Conservation (phyloP, 805 yeast species). For the Grigorovia jiainica region DNA sequence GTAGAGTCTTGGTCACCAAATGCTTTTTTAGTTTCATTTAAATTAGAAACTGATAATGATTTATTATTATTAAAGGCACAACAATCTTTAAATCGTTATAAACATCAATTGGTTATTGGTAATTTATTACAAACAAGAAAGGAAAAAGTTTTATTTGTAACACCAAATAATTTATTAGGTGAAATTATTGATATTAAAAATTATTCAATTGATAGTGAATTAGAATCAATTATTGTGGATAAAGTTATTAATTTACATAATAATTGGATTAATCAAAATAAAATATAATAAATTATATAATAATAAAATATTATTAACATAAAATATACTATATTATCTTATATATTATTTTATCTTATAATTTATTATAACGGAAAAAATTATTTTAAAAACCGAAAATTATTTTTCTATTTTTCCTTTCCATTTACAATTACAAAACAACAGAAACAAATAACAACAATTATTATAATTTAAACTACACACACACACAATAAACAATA, state of each 20-base stretch:
- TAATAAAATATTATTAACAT: background rate
- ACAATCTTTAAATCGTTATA: constrained; percentile 71
- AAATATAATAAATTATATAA: too few species aligned
- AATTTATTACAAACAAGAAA: constrained; percentile 84
- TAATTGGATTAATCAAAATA: constrained; percentile 40
- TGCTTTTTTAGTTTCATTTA: constrained; percentile 89
- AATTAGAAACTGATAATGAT: constrained; percentile 73
- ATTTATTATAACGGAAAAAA: too few species aligned
- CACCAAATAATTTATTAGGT: constrained; percentile 21
- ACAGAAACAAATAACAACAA: background rate
- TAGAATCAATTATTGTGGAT: constrained; percentile 37
- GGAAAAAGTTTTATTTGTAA: constrained; percentile 74
- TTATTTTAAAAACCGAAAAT: too few species aligned
- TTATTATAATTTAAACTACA: too few species aligned
- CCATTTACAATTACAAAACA: background rate
- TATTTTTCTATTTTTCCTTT: background rate
- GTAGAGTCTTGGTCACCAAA: constrained; percentile 93
- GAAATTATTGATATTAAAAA: constrained; percentile 63
- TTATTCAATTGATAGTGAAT: constrained; percentile 50
- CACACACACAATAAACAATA: too few species aligned
- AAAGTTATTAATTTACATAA: constrained; percentile 37
- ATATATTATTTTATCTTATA: too few species aligned
- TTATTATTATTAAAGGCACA: constrained; percentile 65
- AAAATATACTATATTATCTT: background rate
- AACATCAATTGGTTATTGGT: constrained; percentile 90